Conservation (phyloP, 345 rosid species). For the Cochlearia excelsa region DNA sequence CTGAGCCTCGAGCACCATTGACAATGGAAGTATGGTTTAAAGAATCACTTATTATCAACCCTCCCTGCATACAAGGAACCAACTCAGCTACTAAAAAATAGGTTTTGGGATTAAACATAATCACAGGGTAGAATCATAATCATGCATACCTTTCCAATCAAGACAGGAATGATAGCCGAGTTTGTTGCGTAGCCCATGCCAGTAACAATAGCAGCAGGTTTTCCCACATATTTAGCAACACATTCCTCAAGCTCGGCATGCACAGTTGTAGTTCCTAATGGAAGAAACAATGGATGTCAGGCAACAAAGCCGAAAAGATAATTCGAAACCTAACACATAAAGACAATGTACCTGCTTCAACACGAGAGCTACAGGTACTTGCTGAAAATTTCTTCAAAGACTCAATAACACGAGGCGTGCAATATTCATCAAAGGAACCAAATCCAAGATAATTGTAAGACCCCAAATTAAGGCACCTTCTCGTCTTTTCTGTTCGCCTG, state of each 20-base stretch:
- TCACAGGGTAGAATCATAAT: slow-evolving; percentile 9
- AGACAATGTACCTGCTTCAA: slow-evolving; percentile 70
- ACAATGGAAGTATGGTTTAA: slow-evolving; percentile 94
- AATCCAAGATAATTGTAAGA: slow-evolving; percentile 98
- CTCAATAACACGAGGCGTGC: slow-evolving; percentile 86
- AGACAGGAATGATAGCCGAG: slow-evolving; percentile 81
- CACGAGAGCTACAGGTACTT: slow-evolving; percentile 83
- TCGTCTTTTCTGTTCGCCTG: slow-evolving; percentile 73
- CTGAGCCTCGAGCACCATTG: slow-evolving; percentile 96
- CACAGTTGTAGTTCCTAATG: slow-evolving; percentile 65
- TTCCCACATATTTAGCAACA: slow-evolving; percentile 85
- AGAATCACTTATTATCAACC: slow-evolving; percentile 87
- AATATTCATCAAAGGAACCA: slow-evolving; percentile 93
- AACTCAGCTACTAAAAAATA: slow-evolving; percentile 14
- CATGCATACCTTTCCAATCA: slow-evolving; percentile 74
- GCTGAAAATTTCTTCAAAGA: slow-evolving; percentile 72
- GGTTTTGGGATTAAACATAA: background rate
- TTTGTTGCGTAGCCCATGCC: slow-evolving; percentile 96
- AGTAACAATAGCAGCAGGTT: slow-evolving; percentile 80
- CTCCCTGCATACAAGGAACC: slow-evolving; percentile 52
- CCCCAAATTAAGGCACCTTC: slow-evolving; percentile 83
- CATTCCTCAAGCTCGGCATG: slow-evolving; percentile 78
- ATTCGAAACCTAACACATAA: background rate
- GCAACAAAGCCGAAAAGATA: slow-evolving; percentile 3
- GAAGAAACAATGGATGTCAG: slow-evolving; percentile 23